These are phyloP conservation scores for Penicillium angulare DNA, from an alignment of 495 filamentous ascomycete genomes.

Conservation along the genomic window DNA sequence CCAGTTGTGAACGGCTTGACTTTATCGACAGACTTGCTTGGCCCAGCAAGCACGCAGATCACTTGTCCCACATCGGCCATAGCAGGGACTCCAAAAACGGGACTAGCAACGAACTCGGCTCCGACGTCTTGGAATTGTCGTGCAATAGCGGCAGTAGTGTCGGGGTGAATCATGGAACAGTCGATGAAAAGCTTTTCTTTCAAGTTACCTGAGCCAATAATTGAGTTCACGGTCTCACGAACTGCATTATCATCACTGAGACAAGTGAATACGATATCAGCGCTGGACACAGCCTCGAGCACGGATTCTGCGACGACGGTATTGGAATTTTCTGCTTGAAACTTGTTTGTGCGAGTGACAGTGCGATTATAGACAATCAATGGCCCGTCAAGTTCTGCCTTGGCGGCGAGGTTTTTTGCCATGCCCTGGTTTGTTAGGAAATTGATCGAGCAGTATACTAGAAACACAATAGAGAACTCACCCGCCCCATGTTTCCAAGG, in stretches of 20 bases:
- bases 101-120: not conserved
- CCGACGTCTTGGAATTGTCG: not conserved
- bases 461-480: not conserved
- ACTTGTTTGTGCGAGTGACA: not conserved
- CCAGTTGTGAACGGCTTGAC: not conserved
- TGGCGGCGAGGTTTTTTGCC: not conserved
- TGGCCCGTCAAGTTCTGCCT: not conserved
- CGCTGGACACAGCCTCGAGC: not conserved
- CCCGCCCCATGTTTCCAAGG: not conserved
- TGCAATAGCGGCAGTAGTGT: not conserved
- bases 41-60: not conserved
- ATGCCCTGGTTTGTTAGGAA: not conserved
- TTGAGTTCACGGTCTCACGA: not conserved
- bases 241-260: not conserved
- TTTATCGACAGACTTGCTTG: not conserved
- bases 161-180: not conserved
- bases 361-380: slow-evolving; percentile 1
- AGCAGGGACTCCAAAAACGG: not conserved
- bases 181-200: not conserved
- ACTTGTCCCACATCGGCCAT: not conserved
- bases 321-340: not conserved
- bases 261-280: not conserved
- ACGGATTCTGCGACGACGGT: not conserved
- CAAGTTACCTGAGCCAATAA: not conserved
- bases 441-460: not conserved